These are phyloP conservation scores for Solanum ahanhuiri DNA, from an alignment of 257 asterid genomes.

Conservation along the genomic window DNA sequence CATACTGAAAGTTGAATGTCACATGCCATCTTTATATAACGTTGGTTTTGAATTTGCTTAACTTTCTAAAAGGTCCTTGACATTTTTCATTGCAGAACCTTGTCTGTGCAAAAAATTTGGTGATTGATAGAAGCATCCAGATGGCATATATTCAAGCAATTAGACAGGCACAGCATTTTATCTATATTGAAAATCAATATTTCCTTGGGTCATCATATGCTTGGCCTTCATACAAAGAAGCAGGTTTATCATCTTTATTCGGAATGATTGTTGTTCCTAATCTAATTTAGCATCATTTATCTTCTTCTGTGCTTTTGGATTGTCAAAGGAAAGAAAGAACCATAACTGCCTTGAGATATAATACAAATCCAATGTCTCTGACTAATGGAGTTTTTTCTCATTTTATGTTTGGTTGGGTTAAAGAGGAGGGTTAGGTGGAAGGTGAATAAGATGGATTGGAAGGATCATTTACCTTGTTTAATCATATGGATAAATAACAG, in stretches of 20 bases:
- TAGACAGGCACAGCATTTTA: constrained; percentile 80
- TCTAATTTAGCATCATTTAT: not conserved
- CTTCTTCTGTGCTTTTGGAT: not conserved
- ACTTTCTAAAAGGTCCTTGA: not conserved
- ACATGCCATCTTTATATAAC: not conserved
- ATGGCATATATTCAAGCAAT: constrained; percentile 87
- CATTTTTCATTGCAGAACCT: constrained; percentile 48
- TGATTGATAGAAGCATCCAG: constrained; percentile 82
- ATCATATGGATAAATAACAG: not conserved
- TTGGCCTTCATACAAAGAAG: constrained; percentile 71
- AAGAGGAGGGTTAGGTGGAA: not conserved
- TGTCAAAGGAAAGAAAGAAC: not conserved
- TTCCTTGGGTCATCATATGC: constrained; percentile 92
- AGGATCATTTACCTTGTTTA: not conserved
- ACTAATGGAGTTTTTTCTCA: not conserved
- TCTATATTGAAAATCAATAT: constrained; percentile 94
- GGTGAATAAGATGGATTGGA: not conserved
- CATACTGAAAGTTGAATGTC: not conserved
- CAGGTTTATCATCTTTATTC: constrained; percentile 36
- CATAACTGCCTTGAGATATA: not conserved
- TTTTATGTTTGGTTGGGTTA: not conserved
- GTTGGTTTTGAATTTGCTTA: not conserved
- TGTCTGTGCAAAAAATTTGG: constrained; percentile 67
- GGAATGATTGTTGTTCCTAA: not conserved
- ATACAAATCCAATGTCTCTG: not conserved